A percentile compares a stretch with the other conserved stretches of the same genome.
phyloP scores from a whole-genome alignment of 2,329 filamentous ascomycete species.

The Didymellaceae sp. region DNA sequence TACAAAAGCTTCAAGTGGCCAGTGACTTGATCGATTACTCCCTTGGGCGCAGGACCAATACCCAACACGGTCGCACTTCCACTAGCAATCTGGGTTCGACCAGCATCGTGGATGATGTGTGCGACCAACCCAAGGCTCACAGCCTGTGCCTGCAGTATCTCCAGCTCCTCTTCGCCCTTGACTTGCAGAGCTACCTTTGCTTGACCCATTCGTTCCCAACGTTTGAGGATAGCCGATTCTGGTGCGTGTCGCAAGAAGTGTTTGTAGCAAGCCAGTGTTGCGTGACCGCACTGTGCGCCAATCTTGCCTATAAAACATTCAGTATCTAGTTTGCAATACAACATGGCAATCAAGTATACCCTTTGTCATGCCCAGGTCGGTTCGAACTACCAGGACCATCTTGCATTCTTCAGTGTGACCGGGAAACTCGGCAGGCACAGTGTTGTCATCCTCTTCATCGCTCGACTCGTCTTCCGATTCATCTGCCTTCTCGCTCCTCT shows the following conservation, averaged over 20 bases:
- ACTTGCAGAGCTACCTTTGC: conserved; percentile 92
- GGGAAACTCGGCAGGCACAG: conserved; percentile 53
- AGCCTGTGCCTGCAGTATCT: conserved; percentile 80
- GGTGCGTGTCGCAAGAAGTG: conserved; percentile 65
- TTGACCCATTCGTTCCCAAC: conserved; percentile 87
- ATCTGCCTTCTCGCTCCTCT: conserved; percentile 26
- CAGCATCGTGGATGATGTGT: conserved; percentile 92
- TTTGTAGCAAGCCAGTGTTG: conserved; percentile 98
- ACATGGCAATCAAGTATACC: conserved; percentile 66
- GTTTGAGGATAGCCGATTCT: conserved; percentile 70
- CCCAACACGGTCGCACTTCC: conserved; percentile 93
- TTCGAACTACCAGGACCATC: conserved; percentile 88
- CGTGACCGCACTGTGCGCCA: conserved; percentile 91
- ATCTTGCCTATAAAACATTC: conserved; percentile 76
- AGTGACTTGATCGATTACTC: conserved; percentile 84
- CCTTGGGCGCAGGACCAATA: conserved; percentile 75
- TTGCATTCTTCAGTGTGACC: conserved; percentile 82
- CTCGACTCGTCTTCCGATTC: conserved; percentile 41
- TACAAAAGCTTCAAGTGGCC: conserved; percentile 82
- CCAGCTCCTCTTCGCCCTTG: conserved; percentile 79
- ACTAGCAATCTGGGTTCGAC: conserved; percentile 92
- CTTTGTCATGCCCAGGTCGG: conserved; percentile 96
- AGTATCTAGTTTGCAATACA: background rate
- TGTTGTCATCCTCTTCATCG: conserved; percentile 34
- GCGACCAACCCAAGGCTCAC: conserved; percentile 84